Conservation (phyloP, 108 stramenopile genomes). For the Schizochytrium sp. region DNA sequence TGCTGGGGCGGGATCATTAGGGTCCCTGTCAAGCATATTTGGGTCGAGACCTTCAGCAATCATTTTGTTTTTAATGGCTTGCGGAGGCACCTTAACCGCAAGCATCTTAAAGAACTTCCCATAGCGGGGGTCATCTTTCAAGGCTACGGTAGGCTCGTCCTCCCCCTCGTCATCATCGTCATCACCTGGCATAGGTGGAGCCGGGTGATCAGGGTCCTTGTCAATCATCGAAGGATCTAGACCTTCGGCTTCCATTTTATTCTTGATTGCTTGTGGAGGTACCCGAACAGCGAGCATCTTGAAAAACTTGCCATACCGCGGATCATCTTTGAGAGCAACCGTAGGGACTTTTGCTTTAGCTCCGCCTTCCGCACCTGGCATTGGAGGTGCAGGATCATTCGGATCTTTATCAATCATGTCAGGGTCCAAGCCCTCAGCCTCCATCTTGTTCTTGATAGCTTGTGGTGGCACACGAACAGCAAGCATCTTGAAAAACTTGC, state of each 20-base stretch:
- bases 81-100: background rate
- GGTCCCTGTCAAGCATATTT: background rate
- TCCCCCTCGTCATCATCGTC: background rate
- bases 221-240: conserved; percentile 14
- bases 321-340: conserved; percentile 1
- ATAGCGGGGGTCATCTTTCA: conserved; percentile 26
- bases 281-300: conserved; percentile 53
- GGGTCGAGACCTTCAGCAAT: background rate
- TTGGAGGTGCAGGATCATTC: background rate
- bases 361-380: background rate
- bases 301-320: conserved; percentile 29
- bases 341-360: background rate
- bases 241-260: conserved; percentile 30
- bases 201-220: conserved; percentile 34
- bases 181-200: background rate
- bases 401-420: background rate
- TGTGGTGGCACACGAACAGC: background rate
- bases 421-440: conserved; percentile 1
- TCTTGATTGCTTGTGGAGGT: conserved; percentile 15
- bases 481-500: conserved; percentile 36
- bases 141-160: background rate
- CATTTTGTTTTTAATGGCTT: background rate
- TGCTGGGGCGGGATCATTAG: background rate
- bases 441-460: background rate
- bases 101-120: conserved; percentile 25